Evolutionary conservation across 2,329 filamentous ascomycete species (phyloP).

Genomic region (Penicillium sp.): DNA sequence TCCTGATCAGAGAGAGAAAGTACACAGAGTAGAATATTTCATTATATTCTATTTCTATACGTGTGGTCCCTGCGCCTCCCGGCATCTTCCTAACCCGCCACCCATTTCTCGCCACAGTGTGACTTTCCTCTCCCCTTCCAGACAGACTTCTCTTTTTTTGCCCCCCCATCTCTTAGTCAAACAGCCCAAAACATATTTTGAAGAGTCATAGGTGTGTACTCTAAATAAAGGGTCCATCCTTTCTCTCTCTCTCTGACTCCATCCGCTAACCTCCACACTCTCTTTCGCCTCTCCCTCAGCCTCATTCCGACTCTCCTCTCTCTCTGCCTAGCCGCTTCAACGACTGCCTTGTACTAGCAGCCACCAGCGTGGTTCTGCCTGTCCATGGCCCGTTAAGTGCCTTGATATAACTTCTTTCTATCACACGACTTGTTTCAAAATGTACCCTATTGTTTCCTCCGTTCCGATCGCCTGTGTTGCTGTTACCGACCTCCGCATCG

Average conservation of each 20-base stretch:
- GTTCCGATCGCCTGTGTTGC: slow-evolving; percentile 42
- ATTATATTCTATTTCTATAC: slow-evolving; percentile 10
- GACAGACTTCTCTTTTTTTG: slow-evolving; percentile 14
- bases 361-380: slow-evolving; percentile 33
- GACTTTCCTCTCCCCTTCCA: slow-evolving; percentile 3
- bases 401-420: slow-evolving; percentile 23
- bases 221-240: slow-evolving; percentile 7
- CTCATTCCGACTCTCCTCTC: slow-evolving; percentile 3
- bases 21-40: slow-evolving; percentile 5
- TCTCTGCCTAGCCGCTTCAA: slow-evolving; percentile 17
- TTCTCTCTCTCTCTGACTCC: slow-evolving; percentile 12
- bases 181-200: not conserved
- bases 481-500: slow-evolving; percentile 34
- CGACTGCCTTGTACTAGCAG: slow-evolving; percentile 32
- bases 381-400: slow-evolving; percentile 33
- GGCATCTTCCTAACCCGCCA: slow-evolving; percentile 14
- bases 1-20: slow-evolving; percentile 1
- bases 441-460: slow-evolving; percentile 40
- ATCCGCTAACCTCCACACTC: not conserved
- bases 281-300: slow-evolving; percentile 2
- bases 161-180: slow-evolving; percentile 12
- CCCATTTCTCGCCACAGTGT: slow-evolving; percentile 19
- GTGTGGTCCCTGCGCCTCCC: slow-evolving; percentile 10
- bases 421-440: slow-evolving; percentile 32
- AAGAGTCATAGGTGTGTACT: slow-evolving; percentile 19